These are phyloP conservation scores for Wallacemonas sp. DNA, from an alignment of 208 protist species.

Conservation along the genomic window DNA sequence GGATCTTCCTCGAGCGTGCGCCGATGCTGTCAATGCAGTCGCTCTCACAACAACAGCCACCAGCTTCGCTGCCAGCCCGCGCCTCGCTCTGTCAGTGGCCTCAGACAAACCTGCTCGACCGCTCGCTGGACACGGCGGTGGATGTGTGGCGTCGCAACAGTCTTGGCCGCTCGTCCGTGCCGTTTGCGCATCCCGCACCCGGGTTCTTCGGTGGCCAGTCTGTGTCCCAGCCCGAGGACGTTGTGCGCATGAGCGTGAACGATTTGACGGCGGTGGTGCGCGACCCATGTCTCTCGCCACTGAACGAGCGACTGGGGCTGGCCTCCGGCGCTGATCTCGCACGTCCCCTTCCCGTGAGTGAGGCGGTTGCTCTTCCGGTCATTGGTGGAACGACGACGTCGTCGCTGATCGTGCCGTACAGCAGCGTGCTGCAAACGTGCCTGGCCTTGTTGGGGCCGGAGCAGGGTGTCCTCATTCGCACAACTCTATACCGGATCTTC, in stretches of 20 bases:
- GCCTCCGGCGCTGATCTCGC: no score
- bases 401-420: conserved; percentile 6
- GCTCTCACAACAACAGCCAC: neutral
- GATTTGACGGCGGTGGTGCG: no score
- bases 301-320: no score
- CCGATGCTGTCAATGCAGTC: neutral
- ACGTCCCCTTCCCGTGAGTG: no score
- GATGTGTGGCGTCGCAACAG: conserved; percentile 7
- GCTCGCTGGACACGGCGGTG: neutral
- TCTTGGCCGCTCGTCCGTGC: neutral
- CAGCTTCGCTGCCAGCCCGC: neutral
- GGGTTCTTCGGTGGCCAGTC: neutral
- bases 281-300: no score
- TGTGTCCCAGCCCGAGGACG: neutral
- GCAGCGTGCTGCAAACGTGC: conserved; percentile 8
- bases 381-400: neutral
- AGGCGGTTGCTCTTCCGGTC: no score
- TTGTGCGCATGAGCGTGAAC: neutral
- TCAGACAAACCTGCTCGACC: neutral
- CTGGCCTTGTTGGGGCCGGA: neutral
- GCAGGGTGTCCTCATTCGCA: neutral
- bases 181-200: neutral
- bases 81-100: conserved; percentile 19
- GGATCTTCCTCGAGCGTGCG: conserved; percentile 3
- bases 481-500: no score